phyloP scores from a whole-genome alignment of 164 flowering plant genomes.

The Tinospora cordifolia region DNA sequence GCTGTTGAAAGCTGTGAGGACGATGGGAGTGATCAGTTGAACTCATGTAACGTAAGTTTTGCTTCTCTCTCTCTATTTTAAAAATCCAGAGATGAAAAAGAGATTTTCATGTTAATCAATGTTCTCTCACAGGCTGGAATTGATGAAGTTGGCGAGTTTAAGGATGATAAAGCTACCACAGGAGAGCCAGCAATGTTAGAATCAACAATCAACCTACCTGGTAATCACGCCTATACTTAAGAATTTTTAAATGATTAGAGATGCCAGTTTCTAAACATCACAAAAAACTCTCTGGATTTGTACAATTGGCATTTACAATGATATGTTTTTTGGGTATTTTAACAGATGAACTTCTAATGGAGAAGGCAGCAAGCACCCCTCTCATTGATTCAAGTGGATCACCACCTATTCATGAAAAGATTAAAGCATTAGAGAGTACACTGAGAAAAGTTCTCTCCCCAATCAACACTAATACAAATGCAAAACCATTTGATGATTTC shows the following conservation, averaged over 20 bases:
- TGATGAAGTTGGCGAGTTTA: conserved; percentile 8
- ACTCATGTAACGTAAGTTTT: conserved; percentile 10
- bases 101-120: background rate
- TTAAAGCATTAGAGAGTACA: conserved; percentile 26
- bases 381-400: conserved; percentile 13
- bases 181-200: conserved; percentile 1
- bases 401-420: conserved; percentile 27
- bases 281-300: background rate
- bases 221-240: conserved; percentile 14
- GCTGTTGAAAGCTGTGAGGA: conserved; percentile 9
- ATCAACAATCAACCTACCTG: conserved; percentile 16
- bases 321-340: background rate
- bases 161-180: conserved; percentile 15
- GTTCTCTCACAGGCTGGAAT: conserved; percentile 21
- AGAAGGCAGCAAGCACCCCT: conserved; percentile 13
- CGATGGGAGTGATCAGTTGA: conserved; percentile 2
- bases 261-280: background rate
- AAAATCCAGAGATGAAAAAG: background rate
- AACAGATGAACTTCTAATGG: conserved; percentile 22
- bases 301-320: background rate
- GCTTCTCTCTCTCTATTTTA: background rate
- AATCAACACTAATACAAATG: conserved; percentile 32
- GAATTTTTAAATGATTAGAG: background rate
- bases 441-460: conserved; percentile 66
- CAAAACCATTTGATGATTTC: conserved; percentile 21